These are phyloP conservation scores for button mushroom (Agaricus bisporus) DNA, from an alignment of 768 basidiomycete species.

Conservation along the genomic window DNA sequence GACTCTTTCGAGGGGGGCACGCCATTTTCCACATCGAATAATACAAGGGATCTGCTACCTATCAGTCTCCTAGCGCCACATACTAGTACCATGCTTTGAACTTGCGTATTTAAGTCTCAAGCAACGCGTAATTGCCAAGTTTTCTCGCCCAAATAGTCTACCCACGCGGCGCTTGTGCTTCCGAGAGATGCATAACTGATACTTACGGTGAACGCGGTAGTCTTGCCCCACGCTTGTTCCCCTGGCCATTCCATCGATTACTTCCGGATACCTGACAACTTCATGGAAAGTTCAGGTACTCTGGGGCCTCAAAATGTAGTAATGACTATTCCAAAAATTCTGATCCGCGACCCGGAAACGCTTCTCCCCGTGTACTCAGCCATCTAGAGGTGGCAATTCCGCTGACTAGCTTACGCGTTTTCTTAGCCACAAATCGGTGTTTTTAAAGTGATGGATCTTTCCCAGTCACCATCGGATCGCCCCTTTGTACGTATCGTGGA, in stretches of 20 bases:
- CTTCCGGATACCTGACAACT: background rate
- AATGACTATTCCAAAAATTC: background rate
- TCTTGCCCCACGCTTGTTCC: background rate
- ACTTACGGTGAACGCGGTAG: background rate
- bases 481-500: slow-evolving; percentile 1
- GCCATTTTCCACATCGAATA: too few species aligned
- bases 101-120: background rate
- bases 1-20: too few species aligned
- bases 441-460: background rate
- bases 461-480: background rate
- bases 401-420: background rate
- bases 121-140: background rate
- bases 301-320: background rate
- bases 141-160: background rate
- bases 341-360: slow-evolving; percentile 9
- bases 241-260: background rate
- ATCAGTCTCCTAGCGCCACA: slow-evolving; percentile 3
- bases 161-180: background rate
- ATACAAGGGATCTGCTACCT: background rate
- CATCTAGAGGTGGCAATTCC: slow-evolving; percentile 4
- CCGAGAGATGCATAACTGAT: background rate
- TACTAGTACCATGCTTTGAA: background rate
- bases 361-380: slow-evolving; percentile 8
- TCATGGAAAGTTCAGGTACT: background rate
- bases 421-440: background rate